Base-by-base conservation (phyloP, 805 yeast genomes). In the Lachancea quebecensis region DNA sequence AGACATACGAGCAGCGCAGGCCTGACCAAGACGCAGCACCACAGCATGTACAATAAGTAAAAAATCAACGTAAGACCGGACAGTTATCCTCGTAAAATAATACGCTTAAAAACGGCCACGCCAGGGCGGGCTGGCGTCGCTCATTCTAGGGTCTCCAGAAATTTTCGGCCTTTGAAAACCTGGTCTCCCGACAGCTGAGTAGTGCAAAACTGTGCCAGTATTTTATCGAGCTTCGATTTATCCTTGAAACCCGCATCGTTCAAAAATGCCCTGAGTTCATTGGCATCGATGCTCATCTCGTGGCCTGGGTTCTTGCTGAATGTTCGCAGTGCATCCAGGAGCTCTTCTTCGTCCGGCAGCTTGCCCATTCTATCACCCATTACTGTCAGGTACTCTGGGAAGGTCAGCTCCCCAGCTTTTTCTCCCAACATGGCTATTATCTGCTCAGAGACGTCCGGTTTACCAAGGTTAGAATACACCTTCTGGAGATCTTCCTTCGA, bases 341-440 rank as follows among this genome's bases (percentile, higher is more conserved):
- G 58, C 58, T 79, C 81, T 47, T 68, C 62, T 50, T 73, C 63
- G 55, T 78, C 68, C 15, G 78, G 72, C 38, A 85, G 68, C 44
- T 72, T 70, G 33, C 69, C 67, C 42, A 83, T 62, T 48, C 74
- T 78, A 1, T 66, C 58, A 2, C 84, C 77, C 78, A 89, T 77
- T 35, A 79, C 61, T 10, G 81, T 74, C 51, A 84, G 66, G 57
- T 79, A 89, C 38, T 74, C 74, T 3, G 90, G 78, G 57, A 88
- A 86, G 44, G 76, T 74, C 32, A 85, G 47, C 40, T 60, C 62
- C 25, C 47, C 51, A 6, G 50, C 50, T 5, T 49, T 39, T 6
- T 36, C 53, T 16, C 52, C 47, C 38, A 84, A 55, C 91, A 85
- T 85, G 11, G 56, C 44, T 1, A 65, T 54, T 3, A 82, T 54